Base-by-base conservation (phyloP, 192 early-diverging fungal species). In the Spizellomyces punctatus region DNA sequence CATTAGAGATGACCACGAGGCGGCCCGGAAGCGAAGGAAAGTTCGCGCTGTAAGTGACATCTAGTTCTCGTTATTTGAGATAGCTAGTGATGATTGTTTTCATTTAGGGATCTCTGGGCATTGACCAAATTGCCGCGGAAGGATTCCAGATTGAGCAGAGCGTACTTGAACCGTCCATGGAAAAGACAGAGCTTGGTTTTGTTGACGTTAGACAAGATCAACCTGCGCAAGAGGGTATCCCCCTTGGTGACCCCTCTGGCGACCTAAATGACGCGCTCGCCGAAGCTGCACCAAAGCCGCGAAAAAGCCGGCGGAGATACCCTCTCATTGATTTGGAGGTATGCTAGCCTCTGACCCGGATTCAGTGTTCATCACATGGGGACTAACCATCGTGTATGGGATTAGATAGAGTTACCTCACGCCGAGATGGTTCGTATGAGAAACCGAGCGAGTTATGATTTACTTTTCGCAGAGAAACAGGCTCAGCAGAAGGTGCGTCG, bases 401-500 rank as follows among this genome's bases (percentile, higher is more conserved):
- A 19, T 47, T 10, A 74, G 72, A 74, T 58, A 10, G 64, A 74
- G 55, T n/a, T 74, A 14, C 46, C 72, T n/a, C 10, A 44, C 42
- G 64, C 14, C 12, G 72, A 74, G 41, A 42, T 74, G 52, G 36
- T 44, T 27, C 41, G 19, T 46, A 66, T 74, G 64, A 50, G 72
- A 14, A 65, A 66, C 57, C 16, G 22, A 6, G 72, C 58, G 4
- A 10, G 43, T 16, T 22, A 52, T 14, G 49, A 74, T 36, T 55
- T 74, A 27, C 22, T 46, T 27, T n/a, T 41, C n/a, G 72, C 72
- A 10, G 72, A 67, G 52, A 36, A 21, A 10, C 64, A 71, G 43
- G 45, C 27, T 36, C 27, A 36, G 27, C 27, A 2, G 27, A 36
- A 36, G 27, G 27, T 36, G 27, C 27, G 27, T 36, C 27, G 27